phyloP scores from a whole-genome alignment of 768 basidiomycete species.

The Russula ochroleuca region DNA sequence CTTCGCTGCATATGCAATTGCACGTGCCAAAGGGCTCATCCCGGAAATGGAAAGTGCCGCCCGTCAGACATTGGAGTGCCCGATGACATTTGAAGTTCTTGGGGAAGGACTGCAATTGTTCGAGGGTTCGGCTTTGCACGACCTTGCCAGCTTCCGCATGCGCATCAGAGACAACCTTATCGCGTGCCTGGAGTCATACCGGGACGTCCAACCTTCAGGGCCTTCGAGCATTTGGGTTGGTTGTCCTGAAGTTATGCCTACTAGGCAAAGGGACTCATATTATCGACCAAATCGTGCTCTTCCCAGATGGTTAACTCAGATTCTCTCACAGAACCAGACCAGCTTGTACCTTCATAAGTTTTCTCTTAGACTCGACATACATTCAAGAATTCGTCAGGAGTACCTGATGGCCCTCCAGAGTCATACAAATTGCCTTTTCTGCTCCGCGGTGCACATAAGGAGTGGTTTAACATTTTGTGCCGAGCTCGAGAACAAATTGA shows the following conservation, averaged over 20 bases:
- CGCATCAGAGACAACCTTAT: not conserved
- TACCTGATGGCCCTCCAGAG: not conserved
- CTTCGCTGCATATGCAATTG: not conserved
- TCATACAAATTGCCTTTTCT: not conserved
- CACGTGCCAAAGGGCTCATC: not conserved
- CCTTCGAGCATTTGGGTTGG: constrained; percentile 30
- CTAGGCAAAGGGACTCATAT: too few relatives aligned
- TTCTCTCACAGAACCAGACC: not conserved
- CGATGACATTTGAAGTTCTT: not conserved
- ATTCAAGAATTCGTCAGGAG: not conserved
- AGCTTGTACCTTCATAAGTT: not conserved
- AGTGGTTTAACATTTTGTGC: not conserved
- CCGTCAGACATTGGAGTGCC: not conserved
- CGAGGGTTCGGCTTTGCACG: not conserved
- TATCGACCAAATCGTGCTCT: too few relatives aligned
- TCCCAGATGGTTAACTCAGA: too few relatives aligned
- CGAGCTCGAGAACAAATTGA: not conserved
- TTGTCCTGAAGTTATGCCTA: too few relatives aligned
- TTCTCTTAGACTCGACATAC: not conserved
- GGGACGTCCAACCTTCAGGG: too few relatives aligned
- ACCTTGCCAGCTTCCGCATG: not conserved
- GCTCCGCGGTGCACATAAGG: not conserved
- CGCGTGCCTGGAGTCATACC: not conserved
- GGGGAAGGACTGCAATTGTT: not conserved
- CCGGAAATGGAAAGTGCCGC: not conserved